Evolutionary conservation across 495 filamentous ascomycete species (phyloP), one percentile per base, ranked within the genome.

Genomic region (Lineolata rhizophorae): DNA sequence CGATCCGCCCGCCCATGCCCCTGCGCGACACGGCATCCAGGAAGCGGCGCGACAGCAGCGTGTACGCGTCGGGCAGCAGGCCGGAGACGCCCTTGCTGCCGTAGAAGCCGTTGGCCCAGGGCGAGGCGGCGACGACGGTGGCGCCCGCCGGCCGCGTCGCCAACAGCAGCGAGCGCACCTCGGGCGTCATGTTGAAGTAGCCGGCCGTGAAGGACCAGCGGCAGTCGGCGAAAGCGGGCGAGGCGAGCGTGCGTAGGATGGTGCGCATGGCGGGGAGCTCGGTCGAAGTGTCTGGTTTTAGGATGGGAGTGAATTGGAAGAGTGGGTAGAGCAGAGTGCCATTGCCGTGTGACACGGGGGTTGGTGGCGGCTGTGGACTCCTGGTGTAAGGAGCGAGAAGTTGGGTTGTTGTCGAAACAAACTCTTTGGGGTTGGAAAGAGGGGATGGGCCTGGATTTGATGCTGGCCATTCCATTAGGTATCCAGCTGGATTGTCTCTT

Each of bases 121-220:
- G 87, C 2, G 80, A 84, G n/a, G 87, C 87, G 3, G 90, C 92
- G 31, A 99, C 65, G 14, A 99, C 72, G 2, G 77, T 87, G 37
- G 77, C 83, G 31, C 57, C 57, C 10, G 47, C 46, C 3, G 72
- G 75, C 3, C 60, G 52, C 11, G 80, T 82, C 12, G 63, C 55
- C 12, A 99, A 67, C 1, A 95, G 56, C 3, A 92, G 62, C 29
- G 71, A 62, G 11, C 76, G 83, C 4, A 93, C 64, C 1, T 68
- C 62, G 2, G 84, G 71, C 24, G 80, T 77, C 30, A 87, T 90
- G 53, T 99, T 97, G 60, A 97, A 97, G 51, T 97, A 97, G 18
- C 87, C 87, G 2, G 87, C 85, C 14, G 87, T 95, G 53, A 97
- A 95, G 10, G 80, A 80, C 84, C 87, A 95, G 21, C 64, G 69